phyloP scores from a whole-genome alignment of 305 asterid species.

The Rubia peregrina region DNA sequence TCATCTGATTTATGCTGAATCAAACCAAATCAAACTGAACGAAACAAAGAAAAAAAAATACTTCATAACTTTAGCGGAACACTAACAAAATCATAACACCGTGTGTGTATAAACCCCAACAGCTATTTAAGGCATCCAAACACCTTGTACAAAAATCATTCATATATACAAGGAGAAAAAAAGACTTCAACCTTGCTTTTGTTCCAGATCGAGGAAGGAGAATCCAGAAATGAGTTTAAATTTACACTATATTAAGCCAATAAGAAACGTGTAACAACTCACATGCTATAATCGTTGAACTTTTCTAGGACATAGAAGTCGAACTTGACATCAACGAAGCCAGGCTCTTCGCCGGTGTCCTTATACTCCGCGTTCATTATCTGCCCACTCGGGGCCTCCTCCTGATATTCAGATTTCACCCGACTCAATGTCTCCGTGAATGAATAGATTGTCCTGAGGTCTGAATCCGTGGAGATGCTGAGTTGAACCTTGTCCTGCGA shows the following conservation, averaged over 20 bases:
- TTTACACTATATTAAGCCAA: constrained; percentile 1
- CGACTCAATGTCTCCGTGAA: constrained; percentile 84
- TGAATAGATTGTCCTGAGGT: constrained; percentile 75
- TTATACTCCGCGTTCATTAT: constrained; percentile 66
- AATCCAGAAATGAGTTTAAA: constrained; percentile 7
- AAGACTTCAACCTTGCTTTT: constrained; percentile 4
- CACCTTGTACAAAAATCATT: constrained; percentile 4
- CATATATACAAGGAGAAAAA: constrained; percentile 5
- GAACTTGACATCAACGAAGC: constrained; percentile 86
- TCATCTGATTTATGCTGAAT: too few relatives aligned
- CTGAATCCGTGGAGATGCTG: constrained; percentile 85
- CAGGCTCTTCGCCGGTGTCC: constrained; percentile 68
- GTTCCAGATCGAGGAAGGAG: neutral
- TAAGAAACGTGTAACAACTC: constrained; percentile 4
- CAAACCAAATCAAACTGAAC: too few relatives aligned
- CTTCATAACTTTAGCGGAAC: too few relatives aligned
- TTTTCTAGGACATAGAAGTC: constrained; percentile 71
- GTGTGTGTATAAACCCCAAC: neutral
- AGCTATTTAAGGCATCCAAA: neutral
- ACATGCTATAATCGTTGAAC: constrained; percentile 26
- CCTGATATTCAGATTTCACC: constrained; percentile 76
- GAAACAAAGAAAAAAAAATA: too few relatives aligned
- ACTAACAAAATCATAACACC: neutral
- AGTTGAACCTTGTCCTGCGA: constrained; percentile 92
- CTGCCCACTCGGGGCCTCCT: constrained; percentile 61